Conservation (phyloP, 2,329 filamentous ascomycete species). For the Calcarisporium arbuscula region DNA sequence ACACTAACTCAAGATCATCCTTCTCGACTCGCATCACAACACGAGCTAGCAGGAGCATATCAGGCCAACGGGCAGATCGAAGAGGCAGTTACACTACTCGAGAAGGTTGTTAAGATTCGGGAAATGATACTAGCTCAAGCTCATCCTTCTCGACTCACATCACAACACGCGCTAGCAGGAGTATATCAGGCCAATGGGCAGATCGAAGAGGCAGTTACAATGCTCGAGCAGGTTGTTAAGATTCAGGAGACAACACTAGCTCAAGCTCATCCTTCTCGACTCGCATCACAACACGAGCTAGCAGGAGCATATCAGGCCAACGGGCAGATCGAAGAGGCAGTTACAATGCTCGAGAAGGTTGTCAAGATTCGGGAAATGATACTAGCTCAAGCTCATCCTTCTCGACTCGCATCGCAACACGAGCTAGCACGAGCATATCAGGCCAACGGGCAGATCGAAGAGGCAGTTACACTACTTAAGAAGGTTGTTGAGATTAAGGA, state of each 20-base stretch:
- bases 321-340: constrained; percentile 2
- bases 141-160: neutral
- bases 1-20: neutral
- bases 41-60: constrained; percentile 7
- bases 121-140: neutral
- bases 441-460: constrained; percentile 1
- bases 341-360: constrained; percentile 5
- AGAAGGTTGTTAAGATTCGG: constrained; percentile 2
- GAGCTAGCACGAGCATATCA: constrained; percentile 6
- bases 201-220: neutral
- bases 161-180: neutral
- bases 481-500: constrained; percentile 2
- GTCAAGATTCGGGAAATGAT: neutral
- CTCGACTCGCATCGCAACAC: constrained; percentile 7
- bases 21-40: constrained; percentile 1
- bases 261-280: neutral
- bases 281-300: constrained; percentile 5
- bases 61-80: neutral
- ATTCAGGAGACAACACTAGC: neutral
- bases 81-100: constrained; percentile 1
- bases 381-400: constrained; percentile 1
- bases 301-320: neutral
- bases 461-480: constrained; percentile 5
- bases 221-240: neutral
- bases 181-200: constrained; percentile 1